phyloP scores from a whole-genome alignment of 306 rosid species.

The Casuarina equisetifolia region DNA sequence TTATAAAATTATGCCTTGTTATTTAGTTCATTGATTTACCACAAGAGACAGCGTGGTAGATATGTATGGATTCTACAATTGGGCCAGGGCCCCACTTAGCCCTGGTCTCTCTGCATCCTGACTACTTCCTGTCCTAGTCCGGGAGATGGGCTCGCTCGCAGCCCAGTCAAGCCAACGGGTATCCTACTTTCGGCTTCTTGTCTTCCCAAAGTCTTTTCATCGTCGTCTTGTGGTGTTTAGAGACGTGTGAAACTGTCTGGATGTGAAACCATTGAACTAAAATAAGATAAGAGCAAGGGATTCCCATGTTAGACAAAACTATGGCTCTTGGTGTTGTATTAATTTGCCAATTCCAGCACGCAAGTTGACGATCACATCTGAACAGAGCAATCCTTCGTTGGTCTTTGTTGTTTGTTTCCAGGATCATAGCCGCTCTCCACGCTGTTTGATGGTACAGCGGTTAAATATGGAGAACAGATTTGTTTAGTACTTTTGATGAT shows the following conservation, averaged over 20 bases:
- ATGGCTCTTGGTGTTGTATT: background rate
- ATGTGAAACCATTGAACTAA: background rate
- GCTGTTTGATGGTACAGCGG: background rate
- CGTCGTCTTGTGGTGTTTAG: too few relatives aligned
- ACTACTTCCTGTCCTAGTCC: background rate
- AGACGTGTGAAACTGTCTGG: background rate
- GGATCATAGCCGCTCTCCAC: background rate
- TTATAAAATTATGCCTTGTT: too few relatives aligned
- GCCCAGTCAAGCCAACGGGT: background rate
- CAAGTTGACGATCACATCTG: background rate
- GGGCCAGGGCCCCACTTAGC: background rate
- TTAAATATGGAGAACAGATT: background rate
- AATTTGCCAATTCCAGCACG: background rate
- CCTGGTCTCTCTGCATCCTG: background rate
- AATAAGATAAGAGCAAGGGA: background rate
- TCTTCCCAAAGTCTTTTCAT: too few relatives aligned
- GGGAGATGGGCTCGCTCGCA: background rate
- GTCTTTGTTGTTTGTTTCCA: background rate
- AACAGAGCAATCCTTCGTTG: too few relatives aligned
- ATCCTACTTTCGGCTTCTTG: background rate
- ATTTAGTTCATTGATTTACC: too few relatives aligned
- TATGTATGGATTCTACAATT: background rate
- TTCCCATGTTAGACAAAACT: background rate
- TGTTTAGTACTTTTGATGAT: background rate
- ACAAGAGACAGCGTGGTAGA: too few relatives aligned